Evolutionary conservation across 129 eudicot genomes (phyloP).

Genomic region (Oenanthe sinensis): DNA sequence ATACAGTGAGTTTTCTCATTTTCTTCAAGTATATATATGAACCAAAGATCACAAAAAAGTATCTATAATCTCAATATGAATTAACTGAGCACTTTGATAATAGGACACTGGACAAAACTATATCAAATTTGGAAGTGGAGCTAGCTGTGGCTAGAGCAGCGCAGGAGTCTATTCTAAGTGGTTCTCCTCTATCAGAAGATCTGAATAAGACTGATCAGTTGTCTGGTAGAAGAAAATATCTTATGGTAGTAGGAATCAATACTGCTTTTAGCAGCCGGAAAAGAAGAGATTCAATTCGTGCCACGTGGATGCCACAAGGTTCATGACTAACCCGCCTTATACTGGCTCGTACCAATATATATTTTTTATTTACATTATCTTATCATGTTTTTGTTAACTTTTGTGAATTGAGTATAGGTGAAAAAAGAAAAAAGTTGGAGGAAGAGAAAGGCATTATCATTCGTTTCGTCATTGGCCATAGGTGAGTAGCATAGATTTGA

Average conservation of each 20-base stretch:
- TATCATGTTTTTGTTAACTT: constrained; percentile 3
- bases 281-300: constrained; percentile 90
- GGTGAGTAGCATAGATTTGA: constrained; percentile 29
- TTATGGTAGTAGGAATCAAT: constrained; percentile 82
- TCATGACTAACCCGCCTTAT: constrained; percentile 3
- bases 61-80: neutral
- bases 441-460: constrained; percentile 85
- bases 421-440: constrained; percentile 63
- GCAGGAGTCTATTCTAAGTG: constrained; percentile 59
- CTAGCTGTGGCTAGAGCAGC: constrained; percentile 72
- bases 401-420: constrained; percentile 34
- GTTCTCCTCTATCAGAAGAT: constrained; percentile 57
- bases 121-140: constrained; percentile 84
- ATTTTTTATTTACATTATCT: neutral
- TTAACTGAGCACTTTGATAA: neutral
- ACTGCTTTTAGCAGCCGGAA: constrained; percentile 92
- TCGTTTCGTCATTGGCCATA: constrained; percentile 90
- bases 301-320: constrained; percentile 99
- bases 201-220: constrained; percentile 23
- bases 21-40: neutral
- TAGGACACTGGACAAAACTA: constrained; percentile 82
- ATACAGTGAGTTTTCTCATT: constrained; percentile 45
- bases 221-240: constrained; percentile 35
- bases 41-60: neutral
- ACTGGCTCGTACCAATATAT: neutral